A percentile compares a stretch with the other conserved stretches of the same genome.
These are phyloP conservation scores for Claviceps fusiformis DNA, from an alignment of 2,329 filamentous ascomycete species.

Conservation along the genomic window DNA sequence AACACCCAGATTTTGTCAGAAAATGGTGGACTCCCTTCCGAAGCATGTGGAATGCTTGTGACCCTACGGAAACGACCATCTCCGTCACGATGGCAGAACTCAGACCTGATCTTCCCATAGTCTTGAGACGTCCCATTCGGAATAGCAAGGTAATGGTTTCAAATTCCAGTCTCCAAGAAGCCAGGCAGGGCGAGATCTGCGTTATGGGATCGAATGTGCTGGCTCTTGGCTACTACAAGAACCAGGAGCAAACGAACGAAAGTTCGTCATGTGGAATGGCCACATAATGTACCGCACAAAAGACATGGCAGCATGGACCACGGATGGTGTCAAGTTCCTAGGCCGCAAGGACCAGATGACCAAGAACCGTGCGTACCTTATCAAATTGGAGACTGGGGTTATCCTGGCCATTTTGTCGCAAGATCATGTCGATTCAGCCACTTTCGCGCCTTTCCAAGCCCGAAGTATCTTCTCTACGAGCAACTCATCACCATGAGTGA, in stretches of 20 bases:
- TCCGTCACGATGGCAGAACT: slow-evolving; percentile 6
- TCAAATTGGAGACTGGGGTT: slow-evolving; percentile 21
- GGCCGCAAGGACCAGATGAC: slow-evolving; percentile 17
- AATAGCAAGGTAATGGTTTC: background rate
- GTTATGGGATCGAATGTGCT: slow-evolving; percentile 23
- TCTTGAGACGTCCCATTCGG: background rate
- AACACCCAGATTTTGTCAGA: background rate
- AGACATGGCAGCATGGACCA: slow-evolving; percentile 11
- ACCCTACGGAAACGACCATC: slow-evolving; percentile 9
- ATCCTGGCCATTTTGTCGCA: slow-evolving; percentile 12
- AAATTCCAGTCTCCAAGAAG: background rate
- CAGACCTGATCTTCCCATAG: background rate
- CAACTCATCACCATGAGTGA: background rate
- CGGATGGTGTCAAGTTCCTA: slow-evolving; percentile 11
- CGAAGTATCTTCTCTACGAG: background rate
- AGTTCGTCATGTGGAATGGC: slow-evolving; percentile 9
- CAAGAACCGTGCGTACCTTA: slow-evolving; percentile 22
- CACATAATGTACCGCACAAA: slow-evolving; percentile 23
- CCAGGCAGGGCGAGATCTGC: slow-evolving; percentile 7
- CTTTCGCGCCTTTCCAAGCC: background rate
- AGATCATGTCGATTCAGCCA: slow-evolving; percentile 8
- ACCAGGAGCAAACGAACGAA: slow-evolving; percentile 7
- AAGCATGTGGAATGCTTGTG: slow-evolving; percentile 9
- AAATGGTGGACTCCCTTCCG: slow-evolving; percentile 3
- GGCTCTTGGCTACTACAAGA: slow-evolving; percentile 24